Base-by-base conservation (phyloP, 371 early-diverging fungal species). In the Parasitella parasitica region DNA sequence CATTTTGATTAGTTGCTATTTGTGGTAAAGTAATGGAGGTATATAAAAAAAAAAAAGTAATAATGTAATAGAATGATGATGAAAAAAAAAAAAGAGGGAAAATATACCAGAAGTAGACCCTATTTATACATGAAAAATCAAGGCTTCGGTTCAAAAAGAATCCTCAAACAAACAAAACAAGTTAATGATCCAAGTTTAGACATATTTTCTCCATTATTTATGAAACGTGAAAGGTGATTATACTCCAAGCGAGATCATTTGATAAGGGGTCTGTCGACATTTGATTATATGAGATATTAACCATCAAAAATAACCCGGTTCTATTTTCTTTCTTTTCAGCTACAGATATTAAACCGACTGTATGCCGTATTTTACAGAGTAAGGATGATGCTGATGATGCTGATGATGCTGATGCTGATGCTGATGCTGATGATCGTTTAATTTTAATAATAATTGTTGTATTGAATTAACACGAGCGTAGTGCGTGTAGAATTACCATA, bases 151-250 rank as follows among this genome's bases (percentile, higher is more conserved):
- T 49, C 15, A 18, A 26, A 38, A 13, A 27, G 26, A 2, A 9
- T 4, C 12, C 12, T 28, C 22, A 55, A 18, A 57, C 43, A 57
- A 57, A 57, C 58, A 57, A 46, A 7, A n/a, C n/a, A 15, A 9
- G 38, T 28, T 38, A 60, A 60, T 52, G 52, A 27, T 32, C 63
- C 63, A 56, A 38, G 28, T 63, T 57, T 56, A 38, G 63, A 26
- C 41, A 63, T 38, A 63, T 63, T 63, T 57, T 56, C 55, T 46
- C 24, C 56, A 28, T 27, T 28, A 43, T 27, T 4, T 46, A 49
- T 55, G 61, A 61, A 54, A 61, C 54, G 24, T 53, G n/a, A n/a
- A n/a, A n/a, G n/a, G n/a, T n/a, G n/a, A n/a, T n/a, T n/a, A 26
- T 38, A 22, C 22, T 30, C 34, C 20, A 12, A 46, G 5, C 20